These are phyloP conservation scores for Xylariaceae sp. DNA, from an alignment of 2,329 filamentous ascomycete genomes.

Conservation along the genomic window DNA sequence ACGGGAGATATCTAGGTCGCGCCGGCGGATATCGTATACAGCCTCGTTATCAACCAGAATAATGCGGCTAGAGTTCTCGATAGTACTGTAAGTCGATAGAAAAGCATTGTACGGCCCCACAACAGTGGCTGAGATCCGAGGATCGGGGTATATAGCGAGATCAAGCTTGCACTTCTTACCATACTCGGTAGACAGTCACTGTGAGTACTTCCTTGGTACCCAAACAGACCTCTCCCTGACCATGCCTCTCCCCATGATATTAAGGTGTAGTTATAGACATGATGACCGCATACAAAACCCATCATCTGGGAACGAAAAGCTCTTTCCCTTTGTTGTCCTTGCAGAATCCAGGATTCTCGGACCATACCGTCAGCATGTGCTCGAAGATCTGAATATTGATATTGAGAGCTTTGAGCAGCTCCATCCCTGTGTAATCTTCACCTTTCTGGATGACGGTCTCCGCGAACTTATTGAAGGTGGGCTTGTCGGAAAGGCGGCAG, in stretches of 20 bases:
- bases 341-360: neutral
- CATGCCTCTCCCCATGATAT: too few relatives aligned
- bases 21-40: slow-evolving; percentile 77
- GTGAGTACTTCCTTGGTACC: neutral
- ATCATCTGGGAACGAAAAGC: slow-evolving; percentile 8
- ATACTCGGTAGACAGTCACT: slow-evolving; percentile 75
- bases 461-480: neutral
- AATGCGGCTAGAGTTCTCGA: slow-evolving; percentile 81
- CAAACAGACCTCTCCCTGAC: neutral
- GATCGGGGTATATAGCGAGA: slow-evolving; percentile 75
- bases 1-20: slow-evolving; percentile 73
- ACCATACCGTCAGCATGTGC: neutral
- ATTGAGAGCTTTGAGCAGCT: slow-evolving; percentile 9
- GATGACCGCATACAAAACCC: neutral
- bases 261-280: neutral
- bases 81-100: slow-evolving; percentile 76
- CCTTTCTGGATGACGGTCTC: neutral
- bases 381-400: slow-evolving; percentile 8
- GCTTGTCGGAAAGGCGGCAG: slow-evolving; percentile 7
- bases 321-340: neutral
- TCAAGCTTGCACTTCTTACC: slow-evolving; percentile 81
- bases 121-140: slow-evolving; percentile 72
- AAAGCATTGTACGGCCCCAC: slow-evolving; percentile 79
- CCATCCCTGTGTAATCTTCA: neutral
- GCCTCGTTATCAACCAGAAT: slow-evolving; percentile 79